Percentiles rank a stretch among this genome's conserved stretches.
These are phyloP conservation scores for Hyphopichia pseudoburtonii DNA, from an alignment of 1,139 yeast genomes.

Conservation along the genomic window DNA sequence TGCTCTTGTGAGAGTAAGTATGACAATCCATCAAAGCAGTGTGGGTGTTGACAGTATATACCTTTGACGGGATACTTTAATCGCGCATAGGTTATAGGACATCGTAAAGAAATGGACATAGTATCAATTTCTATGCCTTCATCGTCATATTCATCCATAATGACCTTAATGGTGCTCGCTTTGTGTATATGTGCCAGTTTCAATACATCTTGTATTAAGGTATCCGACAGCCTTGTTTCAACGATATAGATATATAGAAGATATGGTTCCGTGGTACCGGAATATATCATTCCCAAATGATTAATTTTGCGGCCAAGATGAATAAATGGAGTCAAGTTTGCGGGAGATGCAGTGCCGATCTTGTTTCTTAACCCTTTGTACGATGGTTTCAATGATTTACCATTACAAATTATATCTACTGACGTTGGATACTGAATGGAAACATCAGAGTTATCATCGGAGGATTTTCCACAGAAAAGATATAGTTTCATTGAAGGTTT, in stretches of 20 bases:
- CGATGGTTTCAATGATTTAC: slow-evolving; percentile 42
- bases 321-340: slow-evolving; percentile 54
- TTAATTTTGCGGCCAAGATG: slow-evolving; percentile 31
- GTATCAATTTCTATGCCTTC: slow-evolving; percentile 59
- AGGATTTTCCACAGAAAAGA: slow-evolving; percentile 45
- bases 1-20: slow-evolving; percentile 61
- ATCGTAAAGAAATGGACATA: slow-evolving; percentile 56
- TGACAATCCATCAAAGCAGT: slow-evolving; percentile 67
- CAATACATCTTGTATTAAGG: slow-evolving; percentile 23
- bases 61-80: slow-evolving; percentile 64
- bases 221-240: slow-evolving; percentile 42
- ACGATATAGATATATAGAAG: slow-evolving; percentile 54
- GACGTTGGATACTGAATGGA: slow-evolving; percentile 59
- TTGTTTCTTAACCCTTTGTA: slow-evolving; percentile 62
- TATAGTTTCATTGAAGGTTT: slow-evolving; percentile 21
- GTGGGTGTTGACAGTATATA: slow-evolving; percentile 60
- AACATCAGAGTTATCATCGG: slow-evolving; percentile 33
- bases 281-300: slow-evolving; percentile 50
- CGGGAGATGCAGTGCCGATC: slow-evolving; percentile 66
- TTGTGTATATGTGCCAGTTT: slow-evolving; percentile 47
- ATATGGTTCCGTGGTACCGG: slow-evolving; percentile 47
- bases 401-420: slow-evolving; percentile 55
- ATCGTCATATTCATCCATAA: slow-evolving; percentile 41
- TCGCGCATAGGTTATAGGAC: slow-evolving; percentile 65
- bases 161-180: slow-evolving; percentile 43